Evolutionary conservation across 257 asterid genomes (phyloP).

Genomic region (Lantana camara): DNA sequence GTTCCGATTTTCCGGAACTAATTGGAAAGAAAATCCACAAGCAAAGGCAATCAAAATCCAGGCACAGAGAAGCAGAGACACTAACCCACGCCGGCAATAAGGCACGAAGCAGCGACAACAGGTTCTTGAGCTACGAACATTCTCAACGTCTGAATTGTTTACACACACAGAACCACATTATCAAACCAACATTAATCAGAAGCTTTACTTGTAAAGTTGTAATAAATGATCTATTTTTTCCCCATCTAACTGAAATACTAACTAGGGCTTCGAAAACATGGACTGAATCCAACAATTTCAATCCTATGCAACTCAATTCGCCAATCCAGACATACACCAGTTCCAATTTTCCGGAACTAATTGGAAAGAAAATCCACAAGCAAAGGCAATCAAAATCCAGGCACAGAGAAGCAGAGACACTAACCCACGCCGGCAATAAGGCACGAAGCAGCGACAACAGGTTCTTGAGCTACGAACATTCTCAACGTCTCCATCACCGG

Average conservation of each 20-base stretch:
- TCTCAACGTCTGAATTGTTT: slow-evolving; percentile 39
- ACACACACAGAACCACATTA: no score
- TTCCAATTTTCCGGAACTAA: not conserved
- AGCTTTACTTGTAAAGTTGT: no score
- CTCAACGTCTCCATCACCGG: slow-evolving; percentile 76
- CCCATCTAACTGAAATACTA: slow-evolving; percentile 3
- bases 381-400: not conserved
- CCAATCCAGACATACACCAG: not conserved
- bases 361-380: not conserved
- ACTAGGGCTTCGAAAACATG: slow-evolving; percentile 26
- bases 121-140: slow-evolving; percentile 88
- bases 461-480: slow-evolving; percentile 83
- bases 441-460: slow-evolving; percentile 84
- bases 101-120: slow-evolving; percentile 81
- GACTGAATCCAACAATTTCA: not conserved
- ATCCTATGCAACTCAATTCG: not conserved
- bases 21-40: not conserved
- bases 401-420: slow-evolving; percentile 9
- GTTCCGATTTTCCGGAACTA: not conserved
- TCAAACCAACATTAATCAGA: no score
- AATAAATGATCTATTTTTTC: not conserved
- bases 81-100: slow-evolving; percentile 85
- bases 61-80: not conserved
- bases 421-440: slow-evolving; percentile 86
- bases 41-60: slow-evolving; percentile 3